Percentiles rank a stretch among this genome's conserved stretches.
Evolutionary conservation across 768 basidiomycete genomes (phyloP).

Genomic region (Mycena rebaudengoi): DNA sequence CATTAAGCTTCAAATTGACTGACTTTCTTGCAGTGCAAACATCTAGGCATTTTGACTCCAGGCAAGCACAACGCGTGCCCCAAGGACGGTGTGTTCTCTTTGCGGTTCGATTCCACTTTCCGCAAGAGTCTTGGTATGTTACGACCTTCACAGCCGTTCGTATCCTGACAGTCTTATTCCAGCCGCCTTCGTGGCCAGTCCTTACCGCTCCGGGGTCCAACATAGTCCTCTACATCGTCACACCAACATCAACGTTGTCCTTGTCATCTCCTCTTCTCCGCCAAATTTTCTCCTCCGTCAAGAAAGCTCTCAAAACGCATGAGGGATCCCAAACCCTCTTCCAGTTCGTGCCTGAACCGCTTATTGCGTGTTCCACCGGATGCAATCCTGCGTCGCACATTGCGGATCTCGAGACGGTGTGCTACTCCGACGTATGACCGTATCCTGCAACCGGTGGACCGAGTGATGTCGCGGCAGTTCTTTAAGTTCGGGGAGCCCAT

Average conservation of each 20-base stretch:
- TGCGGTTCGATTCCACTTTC: constrained; percentile 72
- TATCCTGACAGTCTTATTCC: too few relatives aligned
- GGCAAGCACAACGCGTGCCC: constrained; percentile 58
- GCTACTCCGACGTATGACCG: constrained; percentile 78
- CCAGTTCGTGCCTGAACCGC: constrained; percentile 77
- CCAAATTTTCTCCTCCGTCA: constrained; percentile 70
- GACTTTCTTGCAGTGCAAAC: constrained; percentile 57
- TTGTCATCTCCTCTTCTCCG: constrained; percentile 74
- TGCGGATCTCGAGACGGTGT: constrained; percentile 58
- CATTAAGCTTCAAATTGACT: constrained; percentile 4
- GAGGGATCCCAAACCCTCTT: constrained; percentile 65
- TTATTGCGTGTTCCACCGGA: constrained; percentile 54
- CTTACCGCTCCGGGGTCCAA: constrained; percentile 47
- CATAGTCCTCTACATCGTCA: constrained; percentile 74
- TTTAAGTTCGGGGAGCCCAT: constrained; percentile 48
- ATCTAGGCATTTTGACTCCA: constrained; percentile 63
- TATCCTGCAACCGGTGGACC: constrained; percentile 66
- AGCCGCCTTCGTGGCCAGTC: constrained; percentile 61
- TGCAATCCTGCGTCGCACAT: constrained; percentile 51
- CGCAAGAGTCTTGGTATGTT: constrained; percentile 67
- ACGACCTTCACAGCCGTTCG: too few relatives aligned
- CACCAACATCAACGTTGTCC: constrained; percentile 67
- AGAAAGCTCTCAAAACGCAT: constrained; percentile 60
- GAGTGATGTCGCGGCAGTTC: constrained; percentile 64
- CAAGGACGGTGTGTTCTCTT: constrained; percentile 65